phyloP scores from a whole-genome alignment of 169 alveolate species.

The Cryptosporidium sp. region DNA sequence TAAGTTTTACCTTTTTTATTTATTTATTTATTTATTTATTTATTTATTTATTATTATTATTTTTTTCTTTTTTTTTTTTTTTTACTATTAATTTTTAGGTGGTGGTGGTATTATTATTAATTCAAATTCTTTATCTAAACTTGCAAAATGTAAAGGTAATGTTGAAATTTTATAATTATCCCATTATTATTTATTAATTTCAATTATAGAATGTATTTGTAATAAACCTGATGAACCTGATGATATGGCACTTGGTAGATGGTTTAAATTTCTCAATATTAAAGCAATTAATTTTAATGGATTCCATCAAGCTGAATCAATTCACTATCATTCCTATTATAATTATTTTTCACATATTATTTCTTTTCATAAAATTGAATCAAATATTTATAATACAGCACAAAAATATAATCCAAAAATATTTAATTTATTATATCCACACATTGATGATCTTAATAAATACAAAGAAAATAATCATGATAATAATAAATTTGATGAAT shows the following conservation, averaged over 20 bases:
- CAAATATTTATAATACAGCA: background rate
- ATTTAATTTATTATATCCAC: slow-evolving; percentile 42
- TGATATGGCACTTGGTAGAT: slow-evolving; percentile 75
- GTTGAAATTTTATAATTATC: background rate
- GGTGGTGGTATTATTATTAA: slow-evolving; percentile 68
- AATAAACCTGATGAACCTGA: slow-evolving; percentile 63
- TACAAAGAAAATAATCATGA: slow-evolving; percentile 9
- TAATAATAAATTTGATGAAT: slow-evolving; percentile 11
- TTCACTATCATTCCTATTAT: slow-evolving; percentile 56
- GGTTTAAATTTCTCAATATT: slow-evolving; percentile 43
- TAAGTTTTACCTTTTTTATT: background rate
- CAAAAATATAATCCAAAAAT: slow-evolving; percentile 15
- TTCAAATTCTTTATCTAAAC: slow-evolving; percentile 16
- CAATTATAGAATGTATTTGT: slow-evolving; percentile 39
- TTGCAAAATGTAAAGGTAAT: slow-evolving; percentile 53
- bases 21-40: background rate
- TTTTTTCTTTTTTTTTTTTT: background rate
- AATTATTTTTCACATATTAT: slow-evolving; percentile 38
- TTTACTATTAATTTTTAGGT: background rate
- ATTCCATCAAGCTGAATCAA: slow-evolving; percentile 68
- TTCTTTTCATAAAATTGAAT: slow-evolving; percentile 55
- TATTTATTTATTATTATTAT: background rate
- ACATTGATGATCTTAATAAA: background rate
- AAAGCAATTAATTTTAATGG: slow-evolving; percentile 62
- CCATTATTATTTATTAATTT: background rate